phyloP scores from a whole-genome alignment of 2,329 filamentous ascomycete species.

The Pseudocercospora cruenta region DNA sequence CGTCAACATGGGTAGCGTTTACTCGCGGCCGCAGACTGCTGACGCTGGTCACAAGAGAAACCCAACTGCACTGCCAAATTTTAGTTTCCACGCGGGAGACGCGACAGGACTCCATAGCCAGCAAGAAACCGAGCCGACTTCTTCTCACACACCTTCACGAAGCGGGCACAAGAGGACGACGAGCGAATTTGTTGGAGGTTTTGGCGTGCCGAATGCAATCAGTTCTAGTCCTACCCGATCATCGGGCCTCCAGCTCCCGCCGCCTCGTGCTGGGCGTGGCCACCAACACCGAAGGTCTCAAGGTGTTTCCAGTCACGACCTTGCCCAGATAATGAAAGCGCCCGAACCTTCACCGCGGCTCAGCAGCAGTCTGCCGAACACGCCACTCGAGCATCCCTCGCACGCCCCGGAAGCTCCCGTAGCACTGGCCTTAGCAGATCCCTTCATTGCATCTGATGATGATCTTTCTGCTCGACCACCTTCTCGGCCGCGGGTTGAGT shows the following conservation, averaged over 20 bases:
- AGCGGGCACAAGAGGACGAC: constrained; percentile 73
- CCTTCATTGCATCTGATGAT: constrained; percentile 24
- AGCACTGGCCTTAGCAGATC: constrained; percentile 10
- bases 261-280: constrained; percentile 2
- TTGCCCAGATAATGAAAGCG: constrained; percentile 68
- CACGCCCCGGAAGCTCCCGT: background rate
- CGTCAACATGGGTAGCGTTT: constrained; percentile 37
- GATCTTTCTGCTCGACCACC: constrained; percentile 41
- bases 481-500: constrained; percentile 72
- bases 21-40: constrained; percentile 42
- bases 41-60: constrained; percentile 38
- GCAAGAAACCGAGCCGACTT: constrained; percentile 25
- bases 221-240: constrained; percentile 72
- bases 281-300: constrained; percentile 80
- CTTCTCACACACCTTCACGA: constrained; percentile 54
- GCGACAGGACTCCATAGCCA: constrained; percentile 37
- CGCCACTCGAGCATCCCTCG: constrained; percentile 33
- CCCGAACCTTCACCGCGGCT: constrained; percentile 32
- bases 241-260: constrained; percentile 51
- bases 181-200: constrained; percentile 85
- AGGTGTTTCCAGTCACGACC: constrained; percentile 81
- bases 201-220: constrained; percentile 61
- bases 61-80: constrained; percentile 47
- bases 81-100: constrained; percentile 54
- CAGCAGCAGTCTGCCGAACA: constrained; percentile 41